phyloP scores from a whole-genome alignment of 202 grass and related monocot genomes.

The Miscanthus sacchariflorus region DNA sequence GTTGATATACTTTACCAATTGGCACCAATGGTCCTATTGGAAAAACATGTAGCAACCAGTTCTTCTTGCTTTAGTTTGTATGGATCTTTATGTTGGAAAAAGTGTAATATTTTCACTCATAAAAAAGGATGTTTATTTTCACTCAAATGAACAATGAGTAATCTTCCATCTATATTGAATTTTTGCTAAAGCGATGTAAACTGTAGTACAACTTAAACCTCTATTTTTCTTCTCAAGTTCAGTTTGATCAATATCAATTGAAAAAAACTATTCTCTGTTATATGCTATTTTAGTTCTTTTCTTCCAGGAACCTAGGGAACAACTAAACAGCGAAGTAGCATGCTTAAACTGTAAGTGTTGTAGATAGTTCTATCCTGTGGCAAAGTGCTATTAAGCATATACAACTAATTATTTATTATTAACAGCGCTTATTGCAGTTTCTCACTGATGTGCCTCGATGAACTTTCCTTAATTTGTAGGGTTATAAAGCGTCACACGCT shows the following conservation, averaged over 20 bases:
- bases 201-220: not conserved
- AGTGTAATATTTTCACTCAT: not conserved
- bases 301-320: not conserved
- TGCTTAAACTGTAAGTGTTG: not conserved
- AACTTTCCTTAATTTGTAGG: constrained; percentile 31
- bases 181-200: not conserved
- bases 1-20: not conserved
- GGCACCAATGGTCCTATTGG: not conserved
- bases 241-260: not conserved
- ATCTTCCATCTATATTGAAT: not conserved
- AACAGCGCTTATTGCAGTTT: not conserved
- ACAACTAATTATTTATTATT: not conserved
- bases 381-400: not conserved
- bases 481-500: constrained; percentile 65
- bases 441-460: not conserved
- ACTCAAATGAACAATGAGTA: not conserved
- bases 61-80: not conserved
- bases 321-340: not conserved
- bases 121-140: not conserved
- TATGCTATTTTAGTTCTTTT: not conserved
- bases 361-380: not conserved
- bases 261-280: not conserved
- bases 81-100: not conserved
- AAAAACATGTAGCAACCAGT: not conserved
- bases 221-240: not conserved